Percentiles rank a stretch among this genome's conserved stretches.
These are phyloP conservation scores for Croton setiger DNA, from an alignment of 441 rosid genomes.

Conservation along the genomic window DNA sequence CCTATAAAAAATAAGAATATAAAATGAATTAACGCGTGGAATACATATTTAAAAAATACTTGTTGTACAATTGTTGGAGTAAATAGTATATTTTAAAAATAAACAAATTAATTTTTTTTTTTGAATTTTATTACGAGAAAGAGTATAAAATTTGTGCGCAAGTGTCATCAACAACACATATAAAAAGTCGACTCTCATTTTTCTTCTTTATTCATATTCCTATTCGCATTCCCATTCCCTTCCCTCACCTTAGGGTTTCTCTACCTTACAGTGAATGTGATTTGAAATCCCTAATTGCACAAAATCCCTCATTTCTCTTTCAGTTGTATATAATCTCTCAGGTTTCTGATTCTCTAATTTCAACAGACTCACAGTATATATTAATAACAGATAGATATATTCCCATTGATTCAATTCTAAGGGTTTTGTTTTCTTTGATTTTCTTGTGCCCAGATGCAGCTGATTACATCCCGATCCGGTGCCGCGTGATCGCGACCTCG, in stretches of 20 bases:
- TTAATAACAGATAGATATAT: not conserved
- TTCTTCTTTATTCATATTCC: not conserved
- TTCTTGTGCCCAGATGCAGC: slow-evolving; percentile 15
- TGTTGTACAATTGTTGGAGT: too few relatives aligned
- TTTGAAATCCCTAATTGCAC: not conserved
- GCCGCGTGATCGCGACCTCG: slow-evolving; percentile 44
- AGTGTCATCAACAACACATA: slow-evolving; percentile 8
- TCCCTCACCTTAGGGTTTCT: slow-evolving; percentile 1
- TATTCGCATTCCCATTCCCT: not conserved
- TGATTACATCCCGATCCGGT: slow-evolving; percentile 42
- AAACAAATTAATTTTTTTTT: too few relatives aligned
- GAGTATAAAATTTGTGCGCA: not conserved
- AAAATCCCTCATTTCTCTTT: not conserved
- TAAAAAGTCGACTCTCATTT: slow-evolving; percentile 18
- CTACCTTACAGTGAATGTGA: not conserved
- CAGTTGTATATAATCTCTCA: not conserved
- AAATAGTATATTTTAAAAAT: too few relatives aligned
- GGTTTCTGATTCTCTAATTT: not conserved
- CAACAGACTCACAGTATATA: not conserved
- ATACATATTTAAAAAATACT: too few relatives aligned
- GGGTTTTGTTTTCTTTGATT: not conserved
- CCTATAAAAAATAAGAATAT: too few relatives aligned
- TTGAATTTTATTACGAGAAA: not conserved
- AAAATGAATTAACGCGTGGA: too few relatives aligned
- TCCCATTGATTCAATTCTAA: not conserved